Evolutionary conservation across 345 rosid genomes (phyloP).

Genomic region (Arabis alpina): DNA sequence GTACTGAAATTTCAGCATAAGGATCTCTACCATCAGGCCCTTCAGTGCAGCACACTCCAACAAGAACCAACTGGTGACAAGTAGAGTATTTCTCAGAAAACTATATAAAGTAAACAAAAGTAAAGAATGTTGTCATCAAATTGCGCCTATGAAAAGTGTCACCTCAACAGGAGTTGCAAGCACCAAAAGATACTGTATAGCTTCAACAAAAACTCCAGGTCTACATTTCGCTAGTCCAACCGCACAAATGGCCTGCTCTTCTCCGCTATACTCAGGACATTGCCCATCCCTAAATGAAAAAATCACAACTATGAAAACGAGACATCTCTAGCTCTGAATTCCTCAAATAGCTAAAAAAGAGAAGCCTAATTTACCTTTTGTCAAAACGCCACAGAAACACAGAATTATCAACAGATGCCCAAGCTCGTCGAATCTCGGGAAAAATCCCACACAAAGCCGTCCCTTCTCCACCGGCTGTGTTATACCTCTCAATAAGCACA

Average conservation of each 20-base stretch:
- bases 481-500: slow-evolving; percentile 83
- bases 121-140: slow-evolving; percentile 10
- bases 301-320: not conserved
- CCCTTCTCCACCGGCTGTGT: slow-evolving; percentile 96
- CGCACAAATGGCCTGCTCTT: slow-evolving; percentile 94
- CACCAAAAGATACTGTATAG: slow-evolving; percentile 85
- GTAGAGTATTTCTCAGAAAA: slow-evolving; percentile 19
- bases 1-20: slow-evolving; percentile 86
- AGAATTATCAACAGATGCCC: slow-evolving; percentile 97
- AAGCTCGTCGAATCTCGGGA: slow-evolving; percentile 88
- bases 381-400: slow-evolving; percentile 96
- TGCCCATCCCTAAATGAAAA: slow-evolving; percentile 80
- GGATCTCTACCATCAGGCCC: slow-evolving; percentile 89
- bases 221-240: slow-evolving; percentile 88
- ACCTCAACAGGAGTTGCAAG: slow-evolving; percentile 97
- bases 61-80: slow-evolving; percentile 82
- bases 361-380: slow-evolving; percentile 61
- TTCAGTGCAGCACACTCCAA: slow-evolving; percentile 90
- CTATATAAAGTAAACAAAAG: slow-evolving; percentile 12
- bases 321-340: slow-evolving; percentile 22
- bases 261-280: slow-evolving; percentile 87
- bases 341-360: slow-evolving; percentile 1
- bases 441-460: slow-evolving; percentile 95
- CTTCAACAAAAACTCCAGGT: slow-evolving; percentile 91
- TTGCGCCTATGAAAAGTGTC: slow-evolving; percentile 16